Conservation (phyloP, 2,329 filamentous ascomycete species). For the Davidsoniella eucalypti region DNA sequence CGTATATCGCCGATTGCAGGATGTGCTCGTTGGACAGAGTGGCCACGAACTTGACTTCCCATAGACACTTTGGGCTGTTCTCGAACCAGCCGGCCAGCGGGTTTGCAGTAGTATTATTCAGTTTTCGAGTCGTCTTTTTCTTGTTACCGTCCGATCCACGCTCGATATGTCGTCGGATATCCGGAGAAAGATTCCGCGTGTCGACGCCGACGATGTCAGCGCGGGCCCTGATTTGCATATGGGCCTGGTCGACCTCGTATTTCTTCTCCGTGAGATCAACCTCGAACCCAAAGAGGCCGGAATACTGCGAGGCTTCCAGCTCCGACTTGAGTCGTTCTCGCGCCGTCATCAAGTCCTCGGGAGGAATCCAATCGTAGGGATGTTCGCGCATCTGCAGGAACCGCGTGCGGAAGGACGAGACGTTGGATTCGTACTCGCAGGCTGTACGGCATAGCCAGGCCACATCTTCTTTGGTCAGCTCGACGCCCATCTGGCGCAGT, state of each 20-base stretch:
- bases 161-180: no score
- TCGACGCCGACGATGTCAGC: conserved; percentile 9
- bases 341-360: conserved; percentile 14
- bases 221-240: neutral
- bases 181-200: no score
- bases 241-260: neutral
- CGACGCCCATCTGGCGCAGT: neutral
- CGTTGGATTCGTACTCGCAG: conserved; percentile 16
- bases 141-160: no score
- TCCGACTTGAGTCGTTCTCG: conserved; percentile 15
- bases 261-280: neutral
- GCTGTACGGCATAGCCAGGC: conserved; percentile 17
- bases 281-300: conserved; percentile 1
- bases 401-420: conserved; percentile 17
- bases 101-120: neutral
- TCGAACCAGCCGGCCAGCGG: neutral
- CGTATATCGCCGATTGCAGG: conserved; percentile 18
- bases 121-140: no score
- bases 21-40: conserved; percentile 16
- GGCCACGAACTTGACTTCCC: conserved; percentile 20
- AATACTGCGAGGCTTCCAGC: conserved; percentile 1
- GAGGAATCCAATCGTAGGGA: conserved; percentile 17
- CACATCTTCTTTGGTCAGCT: conserved; percentile 8
- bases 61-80: conserved; percentile 13
- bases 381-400: conserved; percentile 17